Conservation (phyloP, 2,329 filamentous ascomycete genomes). For the Penicillium capsulatum region DNA sequence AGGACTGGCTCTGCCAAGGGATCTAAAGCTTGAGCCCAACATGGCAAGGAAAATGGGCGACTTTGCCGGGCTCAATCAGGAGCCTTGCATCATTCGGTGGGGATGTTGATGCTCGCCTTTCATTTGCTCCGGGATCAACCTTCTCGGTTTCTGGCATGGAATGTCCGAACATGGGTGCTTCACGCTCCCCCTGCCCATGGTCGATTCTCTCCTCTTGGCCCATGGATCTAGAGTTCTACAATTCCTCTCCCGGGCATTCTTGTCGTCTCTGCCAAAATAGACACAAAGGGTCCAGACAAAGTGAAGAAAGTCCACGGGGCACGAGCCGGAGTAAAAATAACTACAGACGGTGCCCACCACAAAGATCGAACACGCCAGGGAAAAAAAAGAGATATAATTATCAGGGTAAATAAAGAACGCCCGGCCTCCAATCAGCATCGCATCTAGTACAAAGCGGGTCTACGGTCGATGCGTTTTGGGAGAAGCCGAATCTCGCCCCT, state of each 20-base stretch:
- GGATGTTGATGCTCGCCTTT: no score
- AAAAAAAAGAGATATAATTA: background rate
- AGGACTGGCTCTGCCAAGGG: slow-evolving; percentile 4
- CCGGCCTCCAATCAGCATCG: no score
- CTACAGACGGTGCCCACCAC: no score
- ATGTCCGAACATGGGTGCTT: no score
- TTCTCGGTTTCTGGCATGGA: no score
- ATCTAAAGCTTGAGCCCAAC: no score
- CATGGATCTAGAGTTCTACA: background rate
- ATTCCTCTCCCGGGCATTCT: slow-evolving; percentile 6
- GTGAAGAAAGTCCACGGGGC: background rate
- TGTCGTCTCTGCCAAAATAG: slow-evolving; percentile 17
- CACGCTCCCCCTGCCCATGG: no score
- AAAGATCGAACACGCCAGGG: no score
- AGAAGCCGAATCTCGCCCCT: background rate
- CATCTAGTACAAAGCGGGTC: no score
- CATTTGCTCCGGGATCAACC: no score
- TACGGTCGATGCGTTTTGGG: background rate
- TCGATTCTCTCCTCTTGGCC: no score
- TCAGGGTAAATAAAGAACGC: background rate
- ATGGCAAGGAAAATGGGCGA: background rate
- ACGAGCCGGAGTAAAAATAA: background rate
- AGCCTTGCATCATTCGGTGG: no score
- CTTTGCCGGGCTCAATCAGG: background rate
- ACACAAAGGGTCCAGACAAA: slow-evolving; percentile 21